Percentiles rank a stretch among this genome's conserved stretches.
These are phyloP conservation scores for Aurifilum marmelostoma DNA, from an alignment of 2,329 filamentous ascomycete genomes.

Conservation along the genomic window DNA sequence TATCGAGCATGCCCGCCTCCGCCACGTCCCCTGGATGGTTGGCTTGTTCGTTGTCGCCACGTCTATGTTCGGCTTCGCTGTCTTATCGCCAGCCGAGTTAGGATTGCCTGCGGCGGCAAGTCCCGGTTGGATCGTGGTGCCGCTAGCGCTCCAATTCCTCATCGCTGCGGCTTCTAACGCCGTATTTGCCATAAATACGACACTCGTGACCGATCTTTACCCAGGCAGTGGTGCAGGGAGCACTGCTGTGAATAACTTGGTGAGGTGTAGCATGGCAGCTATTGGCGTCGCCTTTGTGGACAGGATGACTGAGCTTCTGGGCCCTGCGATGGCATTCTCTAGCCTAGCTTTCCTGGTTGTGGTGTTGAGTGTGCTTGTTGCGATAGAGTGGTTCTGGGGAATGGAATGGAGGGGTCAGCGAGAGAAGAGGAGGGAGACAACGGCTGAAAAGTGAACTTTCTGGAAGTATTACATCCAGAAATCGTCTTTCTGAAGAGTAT, in stretches of 20 bases:
- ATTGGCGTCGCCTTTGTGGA: conserved; percentile 35
- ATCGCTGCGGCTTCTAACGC: conserved; percentile 43
- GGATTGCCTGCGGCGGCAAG: neutral
- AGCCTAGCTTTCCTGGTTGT: conserved; percentile 24
- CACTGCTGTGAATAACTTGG: conserved; percentile 42
- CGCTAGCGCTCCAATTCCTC: conserved; percentile 38
- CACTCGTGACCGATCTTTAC: conserved; percentile 40
- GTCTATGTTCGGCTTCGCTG: conserved; percentile 41
- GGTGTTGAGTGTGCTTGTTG: conserved; percentile 4
- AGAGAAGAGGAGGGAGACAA: neutral
- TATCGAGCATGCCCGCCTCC: conserved; percentile 46
- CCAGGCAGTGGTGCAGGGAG: conserved; percentile 37
- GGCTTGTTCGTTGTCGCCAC: conserved; percentile 41
- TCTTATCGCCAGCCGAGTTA: conserved; percentile 27
- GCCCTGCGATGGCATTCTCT: conserved; percentile 27
- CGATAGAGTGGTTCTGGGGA: conserved; percentile 16
- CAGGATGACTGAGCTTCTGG: conserved; percentile 25
- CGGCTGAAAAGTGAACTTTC: neutral
- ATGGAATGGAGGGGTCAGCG: conserved; percentile 17
- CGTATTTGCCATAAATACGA: conserved; percentile 41
- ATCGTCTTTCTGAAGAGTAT: too few species aligned
- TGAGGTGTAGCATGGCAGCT: conserved; percentile 38
- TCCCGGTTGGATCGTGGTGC: conserved; percentile 35
- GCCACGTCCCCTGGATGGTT: conserved; percentile 45
- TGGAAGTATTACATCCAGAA: neutral